Base-by-base conservation (phyloP, 1,139 yeast species). In the Debaryomyces subglobosus region DNA sequence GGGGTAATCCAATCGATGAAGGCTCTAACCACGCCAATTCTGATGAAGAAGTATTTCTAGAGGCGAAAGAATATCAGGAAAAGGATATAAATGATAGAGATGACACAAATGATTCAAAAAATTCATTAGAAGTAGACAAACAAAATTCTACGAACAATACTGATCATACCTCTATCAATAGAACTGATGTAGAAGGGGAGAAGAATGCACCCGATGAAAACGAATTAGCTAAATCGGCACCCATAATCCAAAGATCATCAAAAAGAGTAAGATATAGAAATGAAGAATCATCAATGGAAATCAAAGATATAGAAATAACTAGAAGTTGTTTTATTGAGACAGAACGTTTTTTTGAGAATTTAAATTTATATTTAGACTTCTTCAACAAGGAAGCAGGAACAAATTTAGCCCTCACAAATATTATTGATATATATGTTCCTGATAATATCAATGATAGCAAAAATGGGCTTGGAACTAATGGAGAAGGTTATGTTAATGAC, bases 261-360 rank as follows among this genome's bases (percentile, higher is more conserved):
- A 73, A 73, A 50, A 51, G 81, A 46, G 63, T 75, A 72, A 44
- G 57, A 65, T 50, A 45, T 58, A 36, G 72, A 67, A 37, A 42
- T 35, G 45, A 49, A 9, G 49, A 49, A 2, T 48, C 52, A n/a
- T 52, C 51, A 25, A 53, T 61, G 5, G 64, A 64, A 7, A 47
- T 58, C 0, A 46, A 53, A 3, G 60, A 56, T 9, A 57, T 64
- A 3, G 58, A 57, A 36, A 33, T 67, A n/a, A 53, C 60, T n/a
- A 53, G 58, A 27, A 54, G 54, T 12, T 58, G 58, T 55, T 68
- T 73, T 54, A 44, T 44, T 23, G 68, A 70, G 51, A 61, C 71
- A 4, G 55, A 58, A 9, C 37, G 30, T 10, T 65, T 70, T 53
- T 58, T 63, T 54, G 53, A 60, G 21, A 49, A 44, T 5, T 41